Base-by-base conservation (phyloP, 257 asterid genomes). In the Solanum paucissectum region DNA sequence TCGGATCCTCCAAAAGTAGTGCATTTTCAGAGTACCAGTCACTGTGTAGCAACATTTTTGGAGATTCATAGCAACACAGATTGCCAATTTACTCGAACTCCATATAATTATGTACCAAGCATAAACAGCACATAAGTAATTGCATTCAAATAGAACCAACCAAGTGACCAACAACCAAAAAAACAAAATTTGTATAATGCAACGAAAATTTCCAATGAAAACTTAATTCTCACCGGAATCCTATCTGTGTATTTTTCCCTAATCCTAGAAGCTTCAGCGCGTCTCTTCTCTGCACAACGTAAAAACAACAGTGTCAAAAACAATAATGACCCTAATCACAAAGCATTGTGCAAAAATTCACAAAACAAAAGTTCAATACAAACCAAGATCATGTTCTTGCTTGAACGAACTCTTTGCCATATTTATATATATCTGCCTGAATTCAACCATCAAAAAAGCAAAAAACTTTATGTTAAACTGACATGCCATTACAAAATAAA, bases 211-310 rank as follows among this genome's bases (percentile, higher is more conserved):
- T 55, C 83, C 38, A 44, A 5, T 8, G n/a, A 49, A 82, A 29
- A 82, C 44, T 49, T 5, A 32, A 66, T 29, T 37, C 91, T 87
- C 85, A 91, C 93, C 9, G 92, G 92, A 75, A 91, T 87, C 64
- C 92, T 87, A 81, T 91, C 93, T 4, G 91, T 87, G 72, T 91
- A 91, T 37, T 91, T 91, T 86, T 87, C 93, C 88, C 92, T 91
- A 64, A 91, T 91, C 77, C 92, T 90, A 38, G 91, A 74, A 89
- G 92, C 89, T 83, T 91, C 93, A 9, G 91, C 93, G 16, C 85
- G 90, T 55, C 93, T 84, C 89, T 89, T 91, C 84, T 90, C 92
- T 91, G 88, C 32, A 82, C 5, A n/a, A 1, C 7, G 29, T 38
- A 5, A 9, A 76, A 40, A 76, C 36, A 38, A 29, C 32, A 29